These are phyloP conservation scores for Fusarium udum DNA, from an alignment of 2,329 filamentous ascomycete species.

Conservation along the genomic window DNA sequence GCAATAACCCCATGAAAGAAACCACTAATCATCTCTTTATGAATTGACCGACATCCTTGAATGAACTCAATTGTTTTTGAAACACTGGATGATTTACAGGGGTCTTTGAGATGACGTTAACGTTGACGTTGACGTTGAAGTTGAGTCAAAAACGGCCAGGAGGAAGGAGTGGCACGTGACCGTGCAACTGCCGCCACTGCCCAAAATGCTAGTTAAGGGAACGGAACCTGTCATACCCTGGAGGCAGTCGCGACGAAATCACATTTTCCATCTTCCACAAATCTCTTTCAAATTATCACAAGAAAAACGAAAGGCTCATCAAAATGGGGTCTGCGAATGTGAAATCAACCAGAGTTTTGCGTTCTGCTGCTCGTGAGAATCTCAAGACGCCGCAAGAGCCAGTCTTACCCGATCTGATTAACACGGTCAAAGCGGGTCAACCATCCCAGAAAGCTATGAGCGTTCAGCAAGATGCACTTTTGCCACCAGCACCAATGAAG, in stretches of 20 bases:
- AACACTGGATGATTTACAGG: background rate
- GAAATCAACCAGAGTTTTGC: background rate
- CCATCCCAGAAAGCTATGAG: slow-evolving; percentile 7
- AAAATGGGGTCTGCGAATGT: slow-evolving; percentile 10
- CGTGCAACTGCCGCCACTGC: background rate
- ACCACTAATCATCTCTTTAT: background rate
- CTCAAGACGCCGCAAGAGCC: slow-evolving; percentile 3
- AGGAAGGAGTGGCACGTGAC: slow-evolving; percentile 20
- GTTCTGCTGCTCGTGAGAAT: background rate
- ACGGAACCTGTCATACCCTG: slow-evolving; percentile 11
- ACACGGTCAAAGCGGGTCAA: slow-evolving; percentile 2
- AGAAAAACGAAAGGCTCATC: background rate
- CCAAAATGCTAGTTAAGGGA: background rate
- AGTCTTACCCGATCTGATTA: background rate
- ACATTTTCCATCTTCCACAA: background rate
- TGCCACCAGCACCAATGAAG: slow-evolving; percentile 24
- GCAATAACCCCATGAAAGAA: background rate
- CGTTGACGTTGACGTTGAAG: background rate
- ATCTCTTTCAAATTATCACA: background rate
- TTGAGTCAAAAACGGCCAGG: background rate
- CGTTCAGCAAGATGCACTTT: background rate
- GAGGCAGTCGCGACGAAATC: background rate
- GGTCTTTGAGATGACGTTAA: background rate
- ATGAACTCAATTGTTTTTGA: background rate
- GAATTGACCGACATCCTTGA: background rate